Percentiles rank a stretch among this genome's conserved stretches.
Conservation (phyloP, 2,329 filamentous ascomycete genomes). For the Trichoderma afroharzianum region DNA sequence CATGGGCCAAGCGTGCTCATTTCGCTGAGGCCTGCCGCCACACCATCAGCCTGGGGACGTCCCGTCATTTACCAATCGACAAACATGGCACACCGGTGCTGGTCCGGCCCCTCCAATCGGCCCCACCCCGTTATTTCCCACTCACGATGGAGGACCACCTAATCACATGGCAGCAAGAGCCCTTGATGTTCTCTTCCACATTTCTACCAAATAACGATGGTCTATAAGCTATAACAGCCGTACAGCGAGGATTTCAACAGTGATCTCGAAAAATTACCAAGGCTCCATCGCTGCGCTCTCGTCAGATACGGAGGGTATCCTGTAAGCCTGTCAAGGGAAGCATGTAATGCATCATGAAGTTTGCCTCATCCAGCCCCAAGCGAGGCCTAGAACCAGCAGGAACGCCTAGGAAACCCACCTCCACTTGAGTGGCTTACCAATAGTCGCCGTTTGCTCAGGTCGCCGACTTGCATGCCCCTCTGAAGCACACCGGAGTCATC, state of each 20-base stretch:
- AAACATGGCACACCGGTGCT: conserved; percentile 2
- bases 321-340: background rate
- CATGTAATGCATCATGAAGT: background rate
- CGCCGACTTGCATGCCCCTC: background rate
- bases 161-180: background rate
- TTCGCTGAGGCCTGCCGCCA: background rate
- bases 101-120: background rate
- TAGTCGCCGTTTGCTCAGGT: background rate
- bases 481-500: background rate
- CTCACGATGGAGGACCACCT: background rate
- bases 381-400: background rate
- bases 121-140: background rate
- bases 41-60: background rate
- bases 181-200: background rate
- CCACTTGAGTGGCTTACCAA: background rate
- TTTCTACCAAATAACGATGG: background rate
- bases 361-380: background rate
- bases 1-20: background rate
- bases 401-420: background rate
- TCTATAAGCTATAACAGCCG: background rate
- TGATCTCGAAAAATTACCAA: background rate
- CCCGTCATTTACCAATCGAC: background rate
- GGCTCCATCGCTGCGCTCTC: background rate
- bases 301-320: background rate
- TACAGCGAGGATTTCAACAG: background rate